Evolutionary conservation across 495 filamentous ascomycete genomes (phyloP).

Genomic region (Penicillium mononematosum): DNA sequence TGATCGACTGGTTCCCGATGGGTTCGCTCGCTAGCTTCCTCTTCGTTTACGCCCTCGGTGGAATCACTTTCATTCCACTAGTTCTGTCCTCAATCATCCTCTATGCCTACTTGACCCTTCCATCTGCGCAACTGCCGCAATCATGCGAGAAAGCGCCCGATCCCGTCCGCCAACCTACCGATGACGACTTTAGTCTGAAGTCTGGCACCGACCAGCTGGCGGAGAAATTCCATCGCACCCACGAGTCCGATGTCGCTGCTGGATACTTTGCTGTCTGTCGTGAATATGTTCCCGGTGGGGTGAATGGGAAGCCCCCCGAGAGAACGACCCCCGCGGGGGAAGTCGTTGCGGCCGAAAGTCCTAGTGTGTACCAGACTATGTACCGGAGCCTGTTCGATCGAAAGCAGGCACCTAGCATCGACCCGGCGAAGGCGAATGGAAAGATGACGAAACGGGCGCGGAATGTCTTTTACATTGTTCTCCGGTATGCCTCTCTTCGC

Average conservation of each 20-base stretch:
- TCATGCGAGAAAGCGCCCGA: constrained; percentile 37
- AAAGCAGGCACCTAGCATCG: constrained; percentile 57
- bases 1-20: constrained; percentile 53
- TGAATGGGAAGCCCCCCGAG: constrained; percentile 89
- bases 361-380: constrained; percentile 96
- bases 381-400: constrained; percentile 94
- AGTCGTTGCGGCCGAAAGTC: constrained; percentile 68
- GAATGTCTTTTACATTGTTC: constrained; percentile 92
- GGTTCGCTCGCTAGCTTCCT: constrained; percentile 69
- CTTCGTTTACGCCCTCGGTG: constrained; percentile 80
- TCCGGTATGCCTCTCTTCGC: constrained; percentile 57
- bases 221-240: constrained; percentile 54
- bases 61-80: constrained; percentile 84
- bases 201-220: constrained; percentile 51
- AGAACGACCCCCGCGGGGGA: constrained; percentile 77
- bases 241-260: constrained; percentile 81
- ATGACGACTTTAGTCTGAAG: constrained; percentile 51
- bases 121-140: constrained; percentile 43
- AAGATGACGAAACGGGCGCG: constrained; percentile 69
- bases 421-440: constrained; percentile 47
- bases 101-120: constrained; percentile 69
- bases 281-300: constrained; percentile 84
- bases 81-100: constrained; percentile 61
- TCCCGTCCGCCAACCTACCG: constrained; percentile 33
- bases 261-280: constrained; percentile 94